Evolutionary conservation across 1,284 basidiomycete genomes (phyloP).

Genomic region (Rhodotorula sp.): DNA sequence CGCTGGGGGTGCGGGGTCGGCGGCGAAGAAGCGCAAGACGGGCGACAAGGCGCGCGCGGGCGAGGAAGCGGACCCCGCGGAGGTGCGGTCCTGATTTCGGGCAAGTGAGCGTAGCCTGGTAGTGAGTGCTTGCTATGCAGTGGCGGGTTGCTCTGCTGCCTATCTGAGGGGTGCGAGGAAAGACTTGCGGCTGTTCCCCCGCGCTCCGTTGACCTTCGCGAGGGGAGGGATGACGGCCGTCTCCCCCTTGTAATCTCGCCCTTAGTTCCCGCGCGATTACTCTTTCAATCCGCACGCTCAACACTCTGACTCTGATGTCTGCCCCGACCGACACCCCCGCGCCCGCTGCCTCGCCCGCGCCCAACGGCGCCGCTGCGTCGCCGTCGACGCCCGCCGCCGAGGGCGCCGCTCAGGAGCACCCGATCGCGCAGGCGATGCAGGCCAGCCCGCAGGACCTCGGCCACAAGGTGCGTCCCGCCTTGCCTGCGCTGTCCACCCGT

Average conservation of each 20-base stretch:
- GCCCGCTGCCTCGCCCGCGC: neutral
- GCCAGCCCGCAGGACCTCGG: slow-evolving; percentile 43
- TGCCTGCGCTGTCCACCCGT: neutral
- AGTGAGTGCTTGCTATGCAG: too few species aligned
- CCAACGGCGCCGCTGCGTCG: neutral
- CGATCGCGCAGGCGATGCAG: slow-evolving; percentile 40
- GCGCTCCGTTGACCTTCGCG: too few species aligned
- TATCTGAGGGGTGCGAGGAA: too few species aligned
- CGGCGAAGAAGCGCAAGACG: neutral
- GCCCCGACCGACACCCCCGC: slow-evolving; percentile 4
- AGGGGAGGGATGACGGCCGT: neutral
- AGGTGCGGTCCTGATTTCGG: too few species aligned
- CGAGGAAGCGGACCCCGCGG: too few species aligned
- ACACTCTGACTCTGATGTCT: neutral
- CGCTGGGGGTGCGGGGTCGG: neutral
- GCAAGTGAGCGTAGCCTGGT: too few species aligned
- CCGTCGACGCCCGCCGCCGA: neutral
- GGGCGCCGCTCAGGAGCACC: neutral
- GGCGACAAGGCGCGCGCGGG: neutral
- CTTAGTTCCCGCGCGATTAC: neutral
- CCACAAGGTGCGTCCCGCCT: slow-evolving; percentile 37
- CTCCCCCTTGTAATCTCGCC: too few species aligned
- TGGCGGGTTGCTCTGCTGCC: too few species aligned
- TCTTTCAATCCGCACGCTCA: neutral
- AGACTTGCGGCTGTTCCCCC: too few species aligned